Conservation (phyloP, 2,329 filamentous ascomycete genomes). For the Tothia fuscella region DNA sequence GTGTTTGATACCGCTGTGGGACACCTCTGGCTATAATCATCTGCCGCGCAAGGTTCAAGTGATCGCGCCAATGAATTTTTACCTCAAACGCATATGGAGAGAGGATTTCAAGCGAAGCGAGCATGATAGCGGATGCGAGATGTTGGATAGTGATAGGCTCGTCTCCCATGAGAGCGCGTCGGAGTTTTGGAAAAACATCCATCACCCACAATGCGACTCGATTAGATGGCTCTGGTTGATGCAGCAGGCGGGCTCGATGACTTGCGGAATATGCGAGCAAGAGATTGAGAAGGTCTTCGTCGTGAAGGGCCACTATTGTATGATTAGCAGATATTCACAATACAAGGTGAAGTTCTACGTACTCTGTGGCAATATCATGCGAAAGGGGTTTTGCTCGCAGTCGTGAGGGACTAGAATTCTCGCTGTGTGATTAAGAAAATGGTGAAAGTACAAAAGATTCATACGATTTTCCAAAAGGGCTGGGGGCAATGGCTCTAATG, state of each 20-base stretch:
- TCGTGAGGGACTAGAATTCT: slow-evolving; percentile 52
- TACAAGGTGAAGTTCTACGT: slow-evolving; percentile 22
- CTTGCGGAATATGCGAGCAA: slow-evolving; percentile 75
- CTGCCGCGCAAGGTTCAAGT: slow-evolving; percentile 62
- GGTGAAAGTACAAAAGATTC: slow-evolving; percentile 65
- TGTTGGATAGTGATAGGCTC: slow-evolving; percentile 59
- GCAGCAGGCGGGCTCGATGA: slow-evolving; percentile 63
- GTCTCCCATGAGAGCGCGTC: slow-evolving; percentile 50
- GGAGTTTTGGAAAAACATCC: slow-evolving; percentile 63
- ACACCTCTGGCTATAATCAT: slow-evolving; percentile 58
- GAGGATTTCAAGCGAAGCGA: slow-evolving; percentile 72
- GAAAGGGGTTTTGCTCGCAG: slow-evolving; percentile 48
- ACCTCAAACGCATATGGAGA: slow-evolving; percentile 71
- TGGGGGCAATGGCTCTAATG: slow-evolving; percentile 43
- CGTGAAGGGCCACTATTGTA: slow-evolving; percentile 49
- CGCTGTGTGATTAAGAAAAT: slow-evolving; percentile 71
- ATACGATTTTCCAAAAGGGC: slow-evolving; percentile 59
- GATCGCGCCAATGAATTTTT: slow-evolving; percentile 68
- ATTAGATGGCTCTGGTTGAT: slow-evolving; percentile 60
- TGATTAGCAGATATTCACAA: slow-evolving; percentile 36
- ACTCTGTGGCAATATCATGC: slow-evolving; percentile 50
- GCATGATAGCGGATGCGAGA: slow-evolving; percentile 72
- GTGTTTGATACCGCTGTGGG: slow-evolving; percentile 40
- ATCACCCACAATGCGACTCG: slow-evolving; percentile 72
- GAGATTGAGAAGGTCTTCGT: slow-evolving; percentile 62